These are phyloP conservation scores for Rhizopogon vinicolor DNA, from an alignment of 768 basidiomycete genomes.

Conservation along the genomic window DNA sequence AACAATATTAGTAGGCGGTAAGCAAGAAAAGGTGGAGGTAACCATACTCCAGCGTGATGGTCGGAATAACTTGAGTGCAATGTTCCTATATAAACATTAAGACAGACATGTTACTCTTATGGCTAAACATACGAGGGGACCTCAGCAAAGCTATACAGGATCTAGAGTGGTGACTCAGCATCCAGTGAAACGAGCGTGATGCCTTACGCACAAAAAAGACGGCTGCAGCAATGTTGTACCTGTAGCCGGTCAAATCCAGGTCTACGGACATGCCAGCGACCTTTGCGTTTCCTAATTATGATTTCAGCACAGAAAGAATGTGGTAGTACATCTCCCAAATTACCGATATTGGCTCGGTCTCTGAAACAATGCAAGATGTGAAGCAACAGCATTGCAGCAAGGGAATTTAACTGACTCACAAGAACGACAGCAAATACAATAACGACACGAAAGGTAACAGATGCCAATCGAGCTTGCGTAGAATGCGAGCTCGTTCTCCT, in stretches of 20 bases:
- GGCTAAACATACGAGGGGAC: conserved; percentile 30
- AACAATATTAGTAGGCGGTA: conserved; percentile 7
- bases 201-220: conserved; percentile 30
- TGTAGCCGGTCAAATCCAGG: conserved; percentile 27
- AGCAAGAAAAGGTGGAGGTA: background rate
- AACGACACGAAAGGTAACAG: conserved; percentile 40
- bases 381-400: background rate
- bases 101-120: background rate
- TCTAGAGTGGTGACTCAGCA: conserved; percentile 10
- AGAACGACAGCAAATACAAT: conserved; percentile 41
- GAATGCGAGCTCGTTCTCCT: conserved; percentile 19
- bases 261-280: conserved; percentile 42
- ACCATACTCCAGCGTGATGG: conserved; percentile 33
- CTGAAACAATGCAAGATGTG: conserved; percentile 11
- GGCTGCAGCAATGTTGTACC: conserved; percentile 33
- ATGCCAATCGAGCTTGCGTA: conserved; percentile 42
- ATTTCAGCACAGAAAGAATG: background rate
- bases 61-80: conserved; percentile 30
- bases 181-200: background rate
- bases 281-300: conserved; percentile 33
- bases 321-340: conserved; percentile 6
- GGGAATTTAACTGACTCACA: conserved; percentile 26
- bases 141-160: conserved; percentile 34
- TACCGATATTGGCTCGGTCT: conserved; percentile 42
- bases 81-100: conserved; percentile 26